Evolutionary conservation across 139 green algal genomes (phyloP), one percentile per base, ranked within the genome.

Genomic region (Chlorella sp.): DNA sequence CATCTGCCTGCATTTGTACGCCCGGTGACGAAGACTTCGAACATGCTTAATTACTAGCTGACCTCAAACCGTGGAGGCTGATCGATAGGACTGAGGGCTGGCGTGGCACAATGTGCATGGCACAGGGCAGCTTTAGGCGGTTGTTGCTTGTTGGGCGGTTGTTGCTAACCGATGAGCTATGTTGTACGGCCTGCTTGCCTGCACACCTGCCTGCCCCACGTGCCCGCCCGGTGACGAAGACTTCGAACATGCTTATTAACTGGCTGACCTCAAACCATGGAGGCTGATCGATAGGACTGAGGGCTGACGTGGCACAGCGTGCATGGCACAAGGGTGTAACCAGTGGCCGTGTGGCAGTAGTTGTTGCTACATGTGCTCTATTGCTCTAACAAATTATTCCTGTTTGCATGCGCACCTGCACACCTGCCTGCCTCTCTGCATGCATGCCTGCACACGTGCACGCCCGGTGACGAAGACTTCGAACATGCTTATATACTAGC

Each of bases 241-340:
- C 36, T 36, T 42, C 28, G 37, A 77, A 22, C 83, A 88, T 88
- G 83, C 83, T 68, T 81, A 66, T 66, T 57, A 1, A 64, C 32
- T 37, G 3, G 12, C 83, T 80, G 64, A 88, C 83, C 61, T 79
- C 83, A 66, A n/a, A 77, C 66, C 83, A n/a, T 88, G 83, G 83
- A 88, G 83, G 83, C 64, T 64, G 83, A 88, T 88, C 66, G 83
- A 88, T 88, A 88, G 83, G 83, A 81, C 83, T 88, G 66, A 88
- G 83, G 83, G 83, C 83, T 39, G 11, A 14, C 22, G n/a, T n/a
- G n/a, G n/a, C n/a, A n/a, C n/a, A n/a, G n/a, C n/a, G n/a, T n/a
- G n/a, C n/a, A n/a, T n/a, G n/a, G n/a, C n/a, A n/a, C n/a, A n/a
- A n/a, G n/a, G n/a, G n/a, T n/a, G n/a, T n/a, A 86, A n/a, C 5